Evolutionary conservation across 2,329 filamentous ascomycete species (phyloP), one percentile per base, ranked within the genome.

Genomic region (Neonectria neomacrospora): DNA sequence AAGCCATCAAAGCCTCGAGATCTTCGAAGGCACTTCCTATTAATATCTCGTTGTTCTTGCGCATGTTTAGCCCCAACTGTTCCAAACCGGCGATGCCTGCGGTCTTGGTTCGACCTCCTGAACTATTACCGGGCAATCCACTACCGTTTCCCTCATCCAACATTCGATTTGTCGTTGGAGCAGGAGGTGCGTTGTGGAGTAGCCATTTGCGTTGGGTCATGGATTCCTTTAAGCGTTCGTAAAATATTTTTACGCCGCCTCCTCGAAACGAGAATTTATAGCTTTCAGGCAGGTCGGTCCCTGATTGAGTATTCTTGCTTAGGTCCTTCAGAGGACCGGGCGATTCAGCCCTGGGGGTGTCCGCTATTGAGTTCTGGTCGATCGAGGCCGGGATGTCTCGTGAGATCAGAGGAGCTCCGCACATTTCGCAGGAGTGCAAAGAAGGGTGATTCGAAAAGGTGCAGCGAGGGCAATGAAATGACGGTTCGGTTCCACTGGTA

Each of bases 1-100:
- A 97, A 3, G 94, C 93, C 95, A 98, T 99, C 39, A 99, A 84
- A 3, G 96, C 94, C 76, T 98, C 95, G 0, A 99, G 86, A 74
- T 99, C 96, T 76, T 97, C 95, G 73, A 99, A 99, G 0, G 96
- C 94, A 68, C 88, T 94, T 26, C 95, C 95, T 67, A 99, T 97
- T 53, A 97, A 90, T 10, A 93, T 80, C 77, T 97, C 94, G 71
- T 97, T 98, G 77, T 97, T 97, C 80, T 93, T 95, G 61, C 93
- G 91, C 74, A 94, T 88, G 71, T 94, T 92, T 6, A 95, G 80
- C 0, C 93, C 92, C 65, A 94, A 88, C 72, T 93, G 90, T 77
- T 99, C 96, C 2, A 99, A 85, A 0, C 94, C 95, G 10, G 95
- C 95, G 71, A 99, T 97, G 2, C 96, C 96, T 4, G 93, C 92